Percentiles rank a stretch among this genome's conserved stretches.
Evolutionary conservation across 2,329 filamentous ascomycete species (phyloP).

Genomic region (Trichocomaceae sp.): DNA sequence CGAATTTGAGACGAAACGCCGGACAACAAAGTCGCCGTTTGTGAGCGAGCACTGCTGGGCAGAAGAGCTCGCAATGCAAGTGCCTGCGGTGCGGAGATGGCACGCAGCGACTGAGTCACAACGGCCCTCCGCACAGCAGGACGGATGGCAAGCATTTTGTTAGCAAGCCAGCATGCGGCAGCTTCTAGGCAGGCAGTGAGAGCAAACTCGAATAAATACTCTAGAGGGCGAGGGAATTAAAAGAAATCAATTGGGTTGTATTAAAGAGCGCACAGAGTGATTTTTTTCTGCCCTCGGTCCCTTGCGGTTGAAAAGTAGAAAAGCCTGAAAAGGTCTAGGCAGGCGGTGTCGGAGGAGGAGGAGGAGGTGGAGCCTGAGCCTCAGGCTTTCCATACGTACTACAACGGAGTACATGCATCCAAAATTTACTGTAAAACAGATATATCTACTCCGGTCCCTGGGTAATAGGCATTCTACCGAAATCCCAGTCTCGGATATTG

Average conservation of each 20-base stretch:
- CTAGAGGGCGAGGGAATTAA: neutral
- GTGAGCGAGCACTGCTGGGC: constrained; percentile 15
- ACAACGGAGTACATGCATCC: too few species aligned
- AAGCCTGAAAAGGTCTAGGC: neutral
- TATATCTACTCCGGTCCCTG: neutral
- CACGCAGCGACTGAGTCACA: constrained; percentile 34
- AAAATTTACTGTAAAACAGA: neutral
- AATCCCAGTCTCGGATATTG: neutral
- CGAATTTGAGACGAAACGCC: constrained; percentile 28
- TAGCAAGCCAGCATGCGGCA: constrained; percentile 35
- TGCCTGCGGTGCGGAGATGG: constrained; percentile 34
- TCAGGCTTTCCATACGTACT: too few species aligned
- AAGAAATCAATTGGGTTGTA: constrained; percentile 4
- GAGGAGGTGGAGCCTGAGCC: too few species aligned
- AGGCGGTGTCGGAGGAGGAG: neutral
- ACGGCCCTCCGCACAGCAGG: constrained; percentile 41
- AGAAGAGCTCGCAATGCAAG: constrained; percentile 23
- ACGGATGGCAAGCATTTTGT: constrained; percentile 39
- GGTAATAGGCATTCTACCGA: neutral
- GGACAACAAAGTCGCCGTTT: neutral
- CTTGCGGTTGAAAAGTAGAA: neutral
- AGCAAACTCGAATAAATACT: neutral
- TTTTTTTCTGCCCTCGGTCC: neutral
- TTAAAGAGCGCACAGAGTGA: constrained; percentile 6
- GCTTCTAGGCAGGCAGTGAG: constrained; percentile 18